Conservation (phyloP, 2,329 filamentous ascomycete genomes). For the Aspergillus sp. region DNA sequence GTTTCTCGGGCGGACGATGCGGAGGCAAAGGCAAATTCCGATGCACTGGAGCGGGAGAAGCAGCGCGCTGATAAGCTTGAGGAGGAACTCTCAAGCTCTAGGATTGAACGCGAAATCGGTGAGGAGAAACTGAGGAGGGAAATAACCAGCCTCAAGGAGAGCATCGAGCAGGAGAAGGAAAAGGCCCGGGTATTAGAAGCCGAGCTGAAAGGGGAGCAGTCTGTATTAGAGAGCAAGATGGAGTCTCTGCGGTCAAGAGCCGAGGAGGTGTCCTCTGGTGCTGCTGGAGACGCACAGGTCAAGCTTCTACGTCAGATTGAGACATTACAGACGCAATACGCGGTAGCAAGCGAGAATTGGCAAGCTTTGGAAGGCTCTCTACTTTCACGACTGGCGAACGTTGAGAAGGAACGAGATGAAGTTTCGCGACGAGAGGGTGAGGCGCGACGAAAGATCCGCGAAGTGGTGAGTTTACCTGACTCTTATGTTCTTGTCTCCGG, state of each 20-base stretch:
- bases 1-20: conserved; percentile 65
- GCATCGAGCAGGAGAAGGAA: conserved; percentile 70
- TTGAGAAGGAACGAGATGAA: conserved; percentile 93
- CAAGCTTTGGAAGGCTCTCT: conserved; percentile 90
- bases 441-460: conserved; percentile 82
- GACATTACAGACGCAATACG: conserved; percentile 91
- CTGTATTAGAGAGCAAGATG: conserved; percentile 79
- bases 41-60: conserved; percentile 67
- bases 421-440: conserved; percentile 79
- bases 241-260: conserved; percentile 81
- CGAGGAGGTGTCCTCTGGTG: conserved; percentile 84
- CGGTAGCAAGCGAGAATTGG: conserved; percentile 94
- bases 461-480: conserved; percentile 62
- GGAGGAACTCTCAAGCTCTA: conserved; percentile 63
- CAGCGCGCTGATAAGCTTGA: conserved; percentile 55
- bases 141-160: conserved; percentile 70
- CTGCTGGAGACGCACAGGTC: conserved; percentile 77
- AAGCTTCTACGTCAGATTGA: conserved; percentile 93
- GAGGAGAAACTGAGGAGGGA: conserved; percentile 70
- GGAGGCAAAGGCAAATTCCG: conserved; percentile 65
- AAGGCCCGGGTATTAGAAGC: conserved; percentile 66
- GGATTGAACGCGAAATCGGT: conserved; percentile 74
- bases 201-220: conserved; percentile 77
- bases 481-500: not conserved
- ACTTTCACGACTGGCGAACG: conserved; percentile 68